Evolutionary conservation across 2,329 filamentous ascomycete species (phyloP).

Genomic region (Orbilia javanica): DNA sequence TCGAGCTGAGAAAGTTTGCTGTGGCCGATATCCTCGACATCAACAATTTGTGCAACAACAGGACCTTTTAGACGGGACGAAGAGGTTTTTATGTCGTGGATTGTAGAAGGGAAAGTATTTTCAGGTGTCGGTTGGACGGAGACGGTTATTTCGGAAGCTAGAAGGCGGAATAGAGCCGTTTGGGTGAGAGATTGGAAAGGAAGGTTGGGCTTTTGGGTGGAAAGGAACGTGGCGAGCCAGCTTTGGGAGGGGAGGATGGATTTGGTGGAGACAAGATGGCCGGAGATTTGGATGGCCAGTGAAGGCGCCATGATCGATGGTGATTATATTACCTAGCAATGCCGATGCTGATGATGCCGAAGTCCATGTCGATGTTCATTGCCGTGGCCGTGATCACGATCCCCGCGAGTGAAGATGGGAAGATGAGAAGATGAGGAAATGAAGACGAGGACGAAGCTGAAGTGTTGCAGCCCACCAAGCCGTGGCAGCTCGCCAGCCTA

Average conservation of each 20-base stretch:
- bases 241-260: slow-evolving; percentile 50
- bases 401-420: no score
- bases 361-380: not conserved
- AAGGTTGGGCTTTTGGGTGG: slow-evolving; percentile 48
- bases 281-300: slow-evolving; percentile 44
- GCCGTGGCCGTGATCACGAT: not conserved
- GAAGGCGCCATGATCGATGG: slow-evolving; percentile 26
- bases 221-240: slow-evolving; percentile 52
- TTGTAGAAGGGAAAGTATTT: slow-evolving; percentile 72
- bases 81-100: slow-evolving; percentile 70
- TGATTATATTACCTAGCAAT: not conserved
- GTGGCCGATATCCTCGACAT: slow-evolving; percentile 83
- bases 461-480: not conserved
- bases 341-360: not conserved
- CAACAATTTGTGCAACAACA: slow-evolving; percentile 83
- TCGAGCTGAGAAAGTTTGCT: slow-evolving; percentile 91
- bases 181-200: slow-evolving; percentile 53
- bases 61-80: slow-evolving; percentile 73
- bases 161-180: slow-evolving; percentile 73
- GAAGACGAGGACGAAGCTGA: no score
- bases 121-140: slow-evolving; percentile 68
- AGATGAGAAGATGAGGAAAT: no score
- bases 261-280: slow-evolving; percentile 49
- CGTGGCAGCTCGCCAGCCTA: no score
- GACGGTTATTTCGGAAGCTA: slow-evolving; percentile 80